phyloP scores from a whole-genome alignment of 2,329 filamentous ascomycete species.

The Cytospora piceicola region DNA sequence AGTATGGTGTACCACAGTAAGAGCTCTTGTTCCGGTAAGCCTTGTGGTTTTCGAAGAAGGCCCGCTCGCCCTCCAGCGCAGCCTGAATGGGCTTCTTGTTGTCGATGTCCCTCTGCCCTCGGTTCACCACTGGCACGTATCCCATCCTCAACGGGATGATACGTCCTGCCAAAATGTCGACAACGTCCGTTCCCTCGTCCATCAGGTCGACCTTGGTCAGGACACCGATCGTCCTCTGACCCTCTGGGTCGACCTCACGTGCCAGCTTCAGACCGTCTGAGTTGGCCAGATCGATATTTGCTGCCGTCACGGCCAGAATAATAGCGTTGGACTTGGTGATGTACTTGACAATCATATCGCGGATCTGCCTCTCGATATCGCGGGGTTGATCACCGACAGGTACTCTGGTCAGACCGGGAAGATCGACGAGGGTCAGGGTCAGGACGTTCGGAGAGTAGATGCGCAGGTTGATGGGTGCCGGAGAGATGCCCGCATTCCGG shows the following conservation, averaged over 20 bases:
- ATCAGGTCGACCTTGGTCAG: constrained; percentile 97
- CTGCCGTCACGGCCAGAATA: constrained; percentile 92
- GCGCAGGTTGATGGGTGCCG: constrained; percentile 96
- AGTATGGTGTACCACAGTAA: constrained; percentile 96
- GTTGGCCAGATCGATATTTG: constrained; percentile 98
- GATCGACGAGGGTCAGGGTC: constrained; percentile 92
- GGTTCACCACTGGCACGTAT: constrained; percentile 95
- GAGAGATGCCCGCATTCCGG: constrained; percentile 97
- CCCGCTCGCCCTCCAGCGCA: constrained; percentile 90
- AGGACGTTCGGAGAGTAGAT: constrained; percentile 97
- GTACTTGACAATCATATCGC: constrained; percentile 95
- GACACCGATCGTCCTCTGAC: constrained; percentile 92
- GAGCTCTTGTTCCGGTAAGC: constrained; percentile 98
- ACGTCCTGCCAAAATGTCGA: constrained; percentile 96
- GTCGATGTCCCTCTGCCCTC: constrained; percentile 97
- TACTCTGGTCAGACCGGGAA: constrained; percentile 95
- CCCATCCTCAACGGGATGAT: constrained; percentile 94
- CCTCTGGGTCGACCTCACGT: constrained; percentile 93
- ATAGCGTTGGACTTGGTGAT: constrained; percentile 99
- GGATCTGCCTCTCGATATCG: constrained; percentile 98
- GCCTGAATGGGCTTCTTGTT: constrained; percentile 94
- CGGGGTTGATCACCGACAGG: constrained; percentile 96
- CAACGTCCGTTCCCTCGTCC: constrained; percentile 97
- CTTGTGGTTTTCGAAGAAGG: constrained; percentile 98
- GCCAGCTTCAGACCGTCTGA: constrained; percentile 97